These are phyloP conservation scores for Condylostoma magnum DNA, from an alignment of 169 alveolate genomes.

Conservation along the genomic window DNA sequence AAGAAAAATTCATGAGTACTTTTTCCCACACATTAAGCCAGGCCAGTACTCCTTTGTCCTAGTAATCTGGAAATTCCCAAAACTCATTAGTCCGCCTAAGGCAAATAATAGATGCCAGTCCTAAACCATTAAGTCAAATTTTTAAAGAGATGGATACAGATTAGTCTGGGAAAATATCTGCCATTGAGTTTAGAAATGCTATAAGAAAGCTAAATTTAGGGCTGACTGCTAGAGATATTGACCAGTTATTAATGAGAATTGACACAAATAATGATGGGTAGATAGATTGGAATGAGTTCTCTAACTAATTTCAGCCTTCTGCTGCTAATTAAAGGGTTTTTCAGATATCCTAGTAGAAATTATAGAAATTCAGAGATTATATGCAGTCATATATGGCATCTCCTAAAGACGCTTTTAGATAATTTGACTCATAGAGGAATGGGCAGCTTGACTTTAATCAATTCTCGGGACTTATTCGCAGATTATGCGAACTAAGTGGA, in stretches of 20 bases:
- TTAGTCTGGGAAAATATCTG: conserved; percentile 37
- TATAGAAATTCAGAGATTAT: conserved; percentile 65
- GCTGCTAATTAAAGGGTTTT: conserved; percentile 51
- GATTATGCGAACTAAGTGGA: conserved; percentile 57
- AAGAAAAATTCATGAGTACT: conserved; percentile 29
- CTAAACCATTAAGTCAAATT: conserved; percentile 20
- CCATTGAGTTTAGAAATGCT: conserved; percentile 68
- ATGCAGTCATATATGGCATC: conserved; percentile 72
- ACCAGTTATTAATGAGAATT: conserved; percentile 45
- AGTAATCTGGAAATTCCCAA: not conserved
- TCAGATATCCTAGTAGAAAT: conserved; percentile 54
- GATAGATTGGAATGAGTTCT: conserved; percentile 70
- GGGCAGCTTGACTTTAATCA: conserved; percentile 65
- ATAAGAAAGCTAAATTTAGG: conserved; percentile 65
- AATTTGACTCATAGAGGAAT: conserved; percentile 57
- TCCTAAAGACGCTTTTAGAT: conserved; percentile 78
- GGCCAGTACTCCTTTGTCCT: conserved; percentile 25
- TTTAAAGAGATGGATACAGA: conserved; percentile 46
- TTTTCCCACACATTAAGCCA: not conserved
- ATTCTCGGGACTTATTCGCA: conserved; percentile 58
- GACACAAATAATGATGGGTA: conserved; percentile 59
- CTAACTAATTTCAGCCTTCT: conserved; percentile 55
- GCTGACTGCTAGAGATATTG: conserved; percentile 71
- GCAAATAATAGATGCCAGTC: conserved; percentile 25
- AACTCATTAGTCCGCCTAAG: conserved; percentile 42